A percentile compares a stretch with the other conserved stretches of the same genome.
Conservation (phyloP, 345 rosid genomes). For the Nasturtium officinale region DNA sequence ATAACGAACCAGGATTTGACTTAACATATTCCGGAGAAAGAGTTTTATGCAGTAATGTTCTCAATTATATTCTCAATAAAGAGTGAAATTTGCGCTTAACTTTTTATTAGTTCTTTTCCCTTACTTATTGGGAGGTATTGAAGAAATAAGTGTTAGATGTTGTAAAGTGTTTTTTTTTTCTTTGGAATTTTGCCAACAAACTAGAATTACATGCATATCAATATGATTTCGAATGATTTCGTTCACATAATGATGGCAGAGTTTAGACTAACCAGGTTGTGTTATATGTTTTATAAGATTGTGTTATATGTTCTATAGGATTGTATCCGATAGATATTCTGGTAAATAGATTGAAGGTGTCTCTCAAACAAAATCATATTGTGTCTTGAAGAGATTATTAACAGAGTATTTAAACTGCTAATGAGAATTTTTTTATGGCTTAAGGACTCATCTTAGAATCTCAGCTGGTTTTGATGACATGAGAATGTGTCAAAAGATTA, state of each 20-base stretch:
- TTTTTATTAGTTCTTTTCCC: neutral
- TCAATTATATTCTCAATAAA: neutral
- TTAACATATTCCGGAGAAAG: neutral
- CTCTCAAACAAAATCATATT: neutral
- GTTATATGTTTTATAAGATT: neutral
- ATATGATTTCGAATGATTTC: neutral
- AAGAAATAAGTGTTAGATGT: neutral
- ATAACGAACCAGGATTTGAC: neutral
- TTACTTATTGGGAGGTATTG: neutral
- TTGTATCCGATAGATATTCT: neutral
- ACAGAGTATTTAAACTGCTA: neutral
- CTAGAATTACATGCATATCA: neutral
- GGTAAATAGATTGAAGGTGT: neutral
- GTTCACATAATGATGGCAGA: neutral
- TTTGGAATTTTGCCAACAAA: neutral
- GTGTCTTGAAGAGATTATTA: neutral
- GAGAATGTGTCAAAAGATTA: neutral
- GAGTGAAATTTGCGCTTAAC: neutral
- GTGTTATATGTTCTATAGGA: neutral
- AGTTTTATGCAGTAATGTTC: neutral
- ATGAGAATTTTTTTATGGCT: neutral
- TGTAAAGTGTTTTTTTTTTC: neutral
- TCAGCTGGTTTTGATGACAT: neutral
- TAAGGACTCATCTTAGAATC: neutral
- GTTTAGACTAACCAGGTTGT: neutral